Percentiles rank a stretch among this genome's conserved stretches.
These are phyloP conservation scores for Penicillium coprophilum DNA, from an alignment of 495 filamentous ascomycete genomes.

Conservation along the genomic window DNA sequence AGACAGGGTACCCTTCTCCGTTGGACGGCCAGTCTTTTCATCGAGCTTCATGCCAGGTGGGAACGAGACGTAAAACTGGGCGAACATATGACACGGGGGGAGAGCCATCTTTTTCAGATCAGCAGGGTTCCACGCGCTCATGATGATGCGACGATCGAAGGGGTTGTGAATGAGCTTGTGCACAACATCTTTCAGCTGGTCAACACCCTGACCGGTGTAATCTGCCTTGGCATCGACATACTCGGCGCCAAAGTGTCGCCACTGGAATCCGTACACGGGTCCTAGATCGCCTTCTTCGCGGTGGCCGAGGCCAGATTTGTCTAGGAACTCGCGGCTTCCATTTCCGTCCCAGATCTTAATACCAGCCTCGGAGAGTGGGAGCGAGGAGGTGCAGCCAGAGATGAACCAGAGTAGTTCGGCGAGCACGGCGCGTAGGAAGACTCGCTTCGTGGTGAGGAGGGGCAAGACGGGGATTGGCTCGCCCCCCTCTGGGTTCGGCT, in stretches of 20 bases:
- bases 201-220: constrained; percentile 85
- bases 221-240: constrained; percentile 78
- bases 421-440: constrained; percentile 87
- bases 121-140: constrained; percentile 89
- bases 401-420: constrained; percentile 98
- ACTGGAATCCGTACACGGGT: constrained; percentile 98
- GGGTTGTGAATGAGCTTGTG: constrained; percentile 77
- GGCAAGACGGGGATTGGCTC: constrained; percentile 65
- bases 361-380: constrained; percentile 68
- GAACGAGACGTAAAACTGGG: constrained; percentile 94
- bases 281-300: constrained; percentile 86
- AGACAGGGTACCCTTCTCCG: constrained; percentile 63
- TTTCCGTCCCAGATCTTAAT: constrained; percentile 99
- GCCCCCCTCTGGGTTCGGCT: constrained; percentile 40
- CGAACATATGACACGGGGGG: constrained; percentile 98
- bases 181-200: constrained; percentile 86
- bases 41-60: constrained; percentile 46
- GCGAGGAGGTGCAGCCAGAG: constrained; percentile 72
- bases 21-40: constrained; percentile 37
- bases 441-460: constrained; percentile 94
- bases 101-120: constrained; percentile 89
- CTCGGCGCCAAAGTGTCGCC: constrained; percentile 94
- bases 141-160: constrained; percentile 84
- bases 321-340: constrained; percentile 83
- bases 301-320: constrained; percentile 74